Evolutionary conservation across 2,329 filamentous ascomycete genomes (phyloP), one percentile per base, ranked within the genome.

Genomic region (Colletotrichum graminicola): DNA sequence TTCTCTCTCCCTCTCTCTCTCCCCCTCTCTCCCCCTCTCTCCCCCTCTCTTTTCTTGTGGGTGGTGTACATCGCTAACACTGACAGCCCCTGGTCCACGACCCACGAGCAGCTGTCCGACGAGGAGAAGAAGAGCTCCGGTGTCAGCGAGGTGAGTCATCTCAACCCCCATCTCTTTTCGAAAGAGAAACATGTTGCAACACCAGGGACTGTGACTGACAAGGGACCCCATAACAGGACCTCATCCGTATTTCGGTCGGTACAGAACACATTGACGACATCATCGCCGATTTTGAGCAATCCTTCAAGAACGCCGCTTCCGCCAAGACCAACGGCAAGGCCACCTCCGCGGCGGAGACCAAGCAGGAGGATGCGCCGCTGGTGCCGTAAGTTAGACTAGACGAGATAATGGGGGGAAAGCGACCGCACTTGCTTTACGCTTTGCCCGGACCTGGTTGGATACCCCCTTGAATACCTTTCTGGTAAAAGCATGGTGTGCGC

Each of bases 191-290:
- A 11, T 12, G 16, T 14, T 12, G 16, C 39, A 47, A n/a, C 16
- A n/a, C 18, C 36, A 8, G 23, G 8, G 36, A 16, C 5, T n/a
- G 23, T 14, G 8, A 23, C 55, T 55, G 36, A 59, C 54, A 49
- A 21, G 5, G n/a, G 12, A 32, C 23, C 18, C 34, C 5, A 23
- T 3, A 59, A 26, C 80, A 94, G 87, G 95, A 97, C 78, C 90
- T 95, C 49, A 97, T 98, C 82, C 93, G 95, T 74, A 96, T 98
- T 78, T 98, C 95, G 0, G 95, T 98, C 71, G 95, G 95, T 63
- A 97, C 93, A 0, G 95, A 98, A 84, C 94, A 98, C 81, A 97
- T 98, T 79, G 95, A 97, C 84, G 95, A 98, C 79, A 98, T 98
- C 77, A 96, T 97, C 78, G 92, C 91, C 76, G 95, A 98, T 83